Conservation (phyloP, 129 eudicot genomes). For the Flaveria linearis region DNA sequence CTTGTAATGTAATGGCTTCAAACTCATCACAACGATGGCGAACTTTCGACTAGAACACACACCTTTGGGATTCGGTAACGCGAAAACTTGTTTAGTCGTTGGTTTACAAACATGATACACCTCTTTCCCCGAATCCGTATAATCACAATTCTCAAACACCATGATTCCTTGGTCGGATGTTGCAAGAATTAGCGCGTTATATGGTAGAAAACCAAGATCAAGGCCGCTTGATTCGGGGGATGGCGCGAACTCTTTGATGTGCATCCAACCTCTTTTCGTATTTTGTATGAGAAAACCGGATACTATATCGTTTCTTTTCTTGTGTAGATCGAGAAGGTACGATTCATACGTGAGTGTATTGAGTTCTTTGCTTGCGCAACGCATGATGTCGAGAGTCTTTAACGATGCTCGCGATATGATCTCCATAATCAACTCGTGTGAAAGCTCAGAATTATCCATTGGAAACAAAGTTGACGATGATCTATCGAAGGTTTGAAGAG, state of each 20-base stretch:
- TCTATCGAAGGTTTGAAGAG: not conserved
- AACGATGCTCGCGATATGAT: constrained; percentile 19
- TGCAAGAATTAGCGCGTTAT: constrained; percentile 2
- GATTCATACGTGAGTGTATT: constrained; percentile 10
- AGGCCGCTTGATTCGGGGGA: constrained; percentile 1
- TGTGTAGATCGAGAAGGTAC: not conserved
- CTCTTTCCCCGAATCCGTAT: not conserved
- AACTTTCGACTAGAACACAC: not conserved
- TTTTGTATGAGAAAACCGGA: constrained; percentile 27
- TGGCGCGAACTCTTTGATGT: constrained; percentile 24
- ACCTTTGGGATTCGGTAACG: constrained; percentile 23
- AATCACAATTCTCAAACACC: not conserved
- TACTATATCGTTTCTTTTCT: constrained; percentile 1
- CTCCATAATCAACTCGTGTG: constrained; percentile 10
- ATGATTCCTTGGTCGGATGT: constrained; percentile 22
- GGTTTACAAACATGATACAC: constrained; percentile 29
- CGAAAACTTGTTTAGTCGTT: constrained; percentile 17
- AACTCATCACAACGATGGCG: constrained; percentile 15
- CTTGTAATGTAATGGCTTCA: constrained; percentile 31
- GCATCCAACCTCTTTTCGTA: not conserved
- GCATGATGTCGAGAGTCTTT: constrained; percentile 17
- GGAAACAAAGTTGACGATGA: not conserved
- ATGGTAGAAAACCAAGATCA: constrained; percentile 18
- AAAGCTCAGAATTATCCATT: constrained; percentile 22
- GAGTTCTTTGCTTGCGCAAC: constrained; percentile 12